Percentiles rank a stretch among this genome's conserved stretches.
Evolutionary conservation across 345 rosid genomes (phyloP).

Genomic region (Moringa oleifera): DNA sequence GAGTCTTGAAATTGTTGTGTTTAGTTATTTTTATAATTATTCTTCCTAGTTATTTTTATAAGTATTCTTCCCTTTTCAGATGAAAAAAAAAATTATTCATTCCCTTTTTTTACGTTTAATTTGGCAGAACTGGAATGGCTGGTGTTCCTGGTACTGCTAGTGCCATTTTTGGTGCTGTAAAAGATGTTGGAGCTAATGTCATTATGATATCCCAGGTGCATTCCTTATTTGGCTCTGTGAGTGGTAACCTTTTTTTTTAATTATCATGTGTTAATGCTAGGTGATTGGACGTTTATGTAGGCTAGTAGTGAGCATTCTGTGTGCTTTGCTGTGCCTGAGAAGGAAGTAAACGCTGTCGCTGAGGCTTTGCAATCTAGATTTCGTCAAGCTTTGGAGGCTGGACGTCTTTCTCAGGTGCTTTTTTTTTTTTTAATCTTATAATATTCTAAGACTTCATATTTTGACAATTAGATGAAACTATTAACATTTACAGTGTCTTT

Average conservation of each 20-base stretch:
- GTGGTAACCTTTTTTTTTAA: not conserved
- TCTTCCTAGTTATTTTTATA: too few relatives aligned
- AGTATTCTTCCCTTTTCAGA: conserved; percentile 8
- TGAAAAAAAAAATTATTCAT: too few relatives aligned
- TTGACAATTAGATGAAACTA: too few relatives aligned
- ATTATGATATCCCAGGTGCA: conserved; percentile 96
- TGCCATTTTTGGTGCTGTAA: conserved; percentile 86
- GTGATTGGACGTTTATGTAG: conserved; percentile 33
- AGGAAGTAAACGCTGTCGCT: conserved; percentile 86
- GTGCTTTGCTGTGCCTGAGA: conserved; percentile 99
- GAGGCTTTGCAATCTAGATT: conserved; percentile 83
- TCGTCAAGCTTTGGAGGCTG: conserved; percentile 82
- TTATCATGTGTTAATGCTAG: conserved; percentile 15
- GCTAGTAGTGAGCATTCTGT: conserved; percentile 99
- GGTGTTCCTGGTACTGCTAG: conserved; percentile 99
- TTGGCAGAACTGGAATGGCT: conserved; percentile 93
- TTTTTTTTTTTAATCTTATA: conserved; percentile 6
- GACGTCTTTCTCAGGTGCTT: conserved; percentile 93
- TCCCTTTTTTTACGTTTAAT: too few relatives aligned
- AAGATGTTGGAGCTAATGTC: conserved; percentile 98
- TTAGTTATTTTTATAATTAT: not conserved
- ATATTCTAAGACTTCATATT: too few relatives aligned
- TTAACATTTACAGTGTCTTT: too few relatives aligned
- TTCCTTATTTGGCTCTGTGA: not conserved
- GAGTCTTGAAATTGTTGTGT: not conserved